Percentiles rank a stretch among this genome's conserved stretches.
Conservation (phyloP, 148 eudicot genomes). For the Arbutus unedo region DNA sequence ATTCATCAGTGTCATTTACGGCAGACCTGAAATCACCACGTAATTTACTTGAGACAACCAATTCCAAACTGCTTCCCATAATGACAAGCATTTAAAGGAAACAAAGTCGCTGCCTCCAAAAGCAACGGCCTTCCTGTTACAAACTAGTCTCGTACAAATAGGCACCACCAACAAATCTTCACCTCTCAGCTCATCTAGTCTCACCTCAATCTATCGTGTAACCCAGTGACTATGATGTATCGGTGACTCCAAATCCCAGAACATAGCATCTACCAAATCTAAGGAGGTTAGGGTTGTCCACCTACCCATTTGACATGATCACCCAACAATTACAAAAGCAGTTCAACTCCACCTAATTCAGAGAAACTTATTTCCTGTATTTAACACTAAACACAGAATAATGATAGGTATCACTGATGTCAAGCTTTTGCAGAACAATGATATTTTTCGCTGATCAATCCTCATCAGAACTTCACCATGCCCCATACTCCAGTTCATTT, state of each 20-base stretch:
- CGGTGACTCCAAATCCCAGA: not conserved
- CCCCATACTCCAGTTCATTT: not conserved
- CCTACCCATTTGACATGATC: not conserved
- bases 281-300: not conserved
- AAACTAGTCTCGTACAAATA: not conserved
- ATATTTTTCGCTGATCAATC: not conserved
- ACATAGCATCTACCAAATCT: not conserved
- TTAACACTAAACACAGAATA: not conserved
- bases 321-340: not conserved
- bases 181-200: not conserved
- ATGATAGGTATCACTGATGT: no score
- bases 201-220: not conserved
- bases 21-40: conserved; percentile 64
- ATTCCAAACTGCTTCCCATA: conserved; percentile 4
- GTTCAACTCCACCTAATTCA: not conserved
- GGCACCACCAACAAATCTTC: not conserved
- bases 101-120: conserved; percentile 4
- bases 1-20: conserved; percentile 83
- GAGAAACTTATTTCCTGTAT: not conserved
- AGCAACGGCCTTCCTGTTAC: not conserved
- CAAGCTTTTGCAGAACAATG: not conserved
- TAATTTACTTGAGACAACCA: not conserved
- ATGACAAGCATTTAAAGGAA: not conserved
- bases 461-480: not conserved
- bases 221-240: not conserved